A percentile compares a stretch with the other conserved stretches of the same genome.
Evolutionary conservation across 306 rosid species (phyloP).

Genomic region (Sicyos edulis): DNA sequence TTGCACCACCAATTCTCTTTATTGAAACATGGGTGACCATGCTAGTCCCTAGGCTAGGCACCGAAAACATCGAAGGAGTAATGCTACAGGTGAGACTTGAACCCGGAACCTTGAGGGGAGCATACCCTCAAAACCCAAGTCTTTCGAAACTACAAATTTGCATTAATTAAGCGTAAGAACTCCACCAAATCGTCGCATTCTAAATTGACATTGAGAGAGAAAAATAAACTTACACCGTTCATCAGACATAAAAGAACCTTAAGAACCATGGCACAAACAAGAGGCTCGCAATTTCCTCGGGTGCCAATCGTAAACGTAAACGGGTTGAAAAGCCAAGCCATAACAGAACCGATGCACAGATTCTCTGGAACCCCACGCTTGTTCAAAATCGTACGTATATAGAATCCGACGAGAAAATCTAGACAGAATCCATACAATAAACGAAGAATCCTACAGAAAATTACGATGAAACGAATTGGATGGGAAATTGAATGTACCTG

Average conservation of each 20-base stretch:
- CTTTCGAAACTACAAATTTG: background rate
- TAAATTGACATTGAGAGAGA: conserved; percentile 12
- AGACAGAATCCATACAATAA: conserved; percentile 16
- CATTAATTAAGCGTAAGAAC: background rate
- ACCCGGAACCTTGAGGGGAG: too few relatives aligned
- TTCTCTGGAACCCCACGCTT: conserved; percentile 75
- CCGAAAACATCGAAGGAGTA: too few relatives aligned
- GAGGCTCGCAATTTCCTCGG: conserved; percentile 87
- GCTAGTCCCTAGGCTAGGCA: too few relatives aligned
- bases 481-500: conserved; percentile 38
- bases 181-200: background rate
- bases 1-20: background rate
- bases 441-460: background rate
- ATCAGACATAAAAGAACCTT: conserved; percentile 77
- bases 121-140: too few relatives aligned
- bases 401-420: conserved; percentile 87
- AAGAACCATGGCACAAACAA: conserved; percentile 79
- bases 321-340: conserved; percentile 81
- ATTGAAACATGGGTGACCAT: too few relatives aligned
- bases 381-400: conserved; percentile 63
- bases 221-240: conserved; percentile 64
- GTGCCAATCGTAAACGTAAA: conserved; percentile 92
- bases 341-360: conserved; percentile 47
- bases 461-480: background rate
- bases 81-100: too few relatives aligned